These are phyloP conservation scores for Aspergillus piperis DNA, from an alignment of 2,329 filamentous ascomycete species.

Conservation along the genomic window DNA sequence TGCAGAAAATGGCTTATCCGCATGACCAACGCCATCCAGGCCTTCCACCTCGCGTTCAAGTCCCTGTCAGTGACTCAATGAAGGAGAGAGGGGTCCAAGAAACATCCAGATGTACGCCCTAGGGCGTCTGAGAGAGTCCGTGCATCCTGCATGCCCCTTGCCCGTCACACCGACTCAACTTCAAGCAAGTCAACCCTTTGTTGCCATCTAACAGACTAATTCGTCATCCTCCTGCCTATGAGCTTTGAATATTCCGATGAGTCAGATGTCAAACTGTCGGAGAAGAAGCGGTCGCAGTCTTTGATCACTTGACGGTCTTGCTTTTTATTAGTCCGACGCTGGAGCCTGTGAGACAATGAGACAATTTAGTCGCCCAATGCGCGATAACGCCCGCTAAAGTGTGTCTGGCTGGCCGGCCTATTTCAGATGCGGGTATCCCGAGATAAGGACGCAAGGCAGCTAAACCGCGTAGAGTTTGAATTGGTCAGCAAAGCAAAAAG, in stretches of 20 bases:
- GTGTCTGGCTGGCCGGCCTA: background rate
- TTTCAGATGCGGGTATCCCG: background rate
- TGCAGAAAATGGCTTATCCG: background rate
- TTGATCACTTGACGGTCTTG: conserved; percentile 6
- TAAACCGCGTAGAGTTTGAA: background rate
- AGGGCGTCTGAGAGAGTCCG: conserved; percentile 2
- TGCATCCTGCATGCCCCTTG: conserved; percentile 9
- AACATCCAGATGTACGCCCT: background rate
- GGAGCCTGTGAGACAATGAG: background rate
- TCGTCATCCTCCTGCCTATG: conserved; percentile 2
- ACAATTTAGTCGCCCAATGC: background rate
- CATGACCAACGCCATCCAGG: background rate
- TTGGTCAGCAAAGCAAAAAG: background rate
- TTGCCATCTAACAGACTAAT: background rate
- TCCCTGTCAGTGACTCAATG: conserved; percentile 5
- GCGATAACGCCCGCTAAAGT: background rate
- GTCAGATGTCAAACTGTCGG: background rate
- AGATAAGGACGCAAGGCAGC: conserved; percentile 8
- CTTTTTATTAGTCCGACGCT: background rate
- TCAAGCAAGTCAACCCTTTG: background rate
- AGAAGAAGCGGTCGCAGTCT: background rate
- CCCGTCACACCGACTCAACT: conserved; percentile 10
- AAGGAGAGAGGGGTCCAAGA: background rate
- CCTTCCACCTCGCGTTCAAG: background rate
- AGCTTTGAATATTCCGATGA: background rate